Conservation (phyloP, 768 basidiomycete genomes). For the Cubamyces sp. region DNA sequence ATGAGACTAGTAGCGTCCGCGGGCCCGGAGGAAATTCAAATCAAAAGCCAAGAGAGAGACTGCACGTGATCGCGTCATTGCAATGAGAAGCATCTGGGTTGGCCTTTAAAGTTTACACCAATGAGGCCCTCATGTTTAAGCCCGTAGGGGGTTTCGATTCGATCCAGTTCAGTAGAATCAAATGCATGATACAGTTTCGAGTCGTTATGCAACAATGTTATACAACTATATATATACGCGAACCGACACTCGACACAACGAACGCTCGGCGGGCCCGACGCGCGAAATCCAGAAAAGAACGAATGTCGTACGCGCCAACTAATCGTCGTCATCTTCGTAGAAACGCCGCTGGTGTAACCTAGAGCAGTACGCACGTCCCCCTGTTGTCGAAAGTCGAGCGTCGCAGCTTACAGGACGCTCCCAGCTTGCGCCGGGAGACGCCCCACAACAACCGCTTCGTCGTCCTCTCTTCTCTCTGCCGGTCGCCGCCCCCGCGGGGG, state of each 20-base stretch:
- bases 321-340: slow-evolving; percentile 3
- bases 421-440: neutral
- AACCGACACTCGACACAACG: slow-evolving; percentile 2
- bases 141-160: no score
- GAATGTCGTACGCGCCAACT: neutral
- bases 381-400: neutral
- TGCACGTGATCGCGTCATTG: no score
- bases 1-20: no score
- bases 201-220: neutral
- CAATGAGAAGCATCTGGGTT: no score
- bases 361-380: slow-evolving; percentile 10
- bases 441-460: slow-evolving; percentile 4
- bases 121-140: no score
- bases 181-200: slow-evolving; percentile 13
- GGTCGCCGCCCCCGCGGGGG: neutral
- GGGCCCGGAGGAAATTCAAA: no score
- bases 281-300: neutral
- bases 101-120: no score
- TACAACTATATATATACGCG: slow-evolving; percentile 16
- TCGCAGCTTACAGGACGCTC: slow-evolving; percentile 5
- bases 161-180: neutral
- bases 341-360: no score
- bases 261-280: slow-evolving; percentile 1
- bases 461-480: slow-evolving; percentile 9
- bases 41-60: no score